Evolutionary conservation across 75 land plant genomes (phyloP).

Genomic region (Cupressus sempervirens): DNA sequence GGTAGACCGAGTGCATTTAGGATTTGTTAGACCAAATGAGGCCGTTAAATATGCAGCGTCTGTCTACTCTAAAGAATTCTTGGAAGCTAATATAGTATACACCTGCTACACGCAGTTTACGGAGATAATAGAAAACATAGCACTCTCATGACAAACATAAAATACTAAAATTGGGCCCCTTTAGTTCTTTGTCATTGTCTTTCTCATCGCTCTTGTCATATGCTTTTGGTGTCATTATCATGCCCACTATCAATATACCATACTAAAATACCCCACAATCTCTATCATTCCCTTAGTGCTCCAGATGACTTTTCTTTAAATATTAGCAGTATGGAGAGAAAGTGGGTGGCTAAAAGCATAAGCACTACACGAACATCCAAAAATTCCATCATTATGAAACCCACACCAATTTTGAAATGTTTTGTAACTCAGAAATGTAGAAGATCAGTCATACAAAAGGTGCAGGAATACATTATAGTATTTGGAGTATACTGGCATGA

Average conservation of each 20-base stretch:
- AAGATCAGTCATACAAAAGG: background rate
- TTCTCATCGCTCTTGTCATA: background rate
- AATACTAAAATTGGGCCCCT: background rate
- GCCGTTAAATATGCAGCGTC: no score
- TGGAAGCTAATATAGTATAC: no score
- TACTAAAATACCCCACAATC: background rate
- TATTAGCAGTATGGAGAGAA: background rate
- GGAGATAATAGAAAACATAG: no score
- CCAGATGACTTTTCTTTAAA: background rate
- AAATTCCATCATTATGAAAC: background rate
- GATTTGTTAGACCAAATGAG: no score
- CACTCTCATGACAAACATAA: no score
- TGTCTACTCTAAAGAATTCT: no score
- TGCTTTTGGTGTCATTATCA: background rate
- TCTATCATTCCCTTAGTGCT: background rate
- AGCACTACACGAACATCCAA: constrained; percentile 3
- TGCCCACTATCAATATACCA: background rate
- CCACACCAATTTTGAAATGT: background rate
- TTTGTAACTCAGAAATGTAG: background rate
- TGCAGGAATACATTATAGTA: background rate
- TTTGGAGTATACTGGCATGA: background rate
- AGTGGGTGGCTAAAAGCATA: background rate
- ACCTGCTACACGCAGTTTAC: no score
- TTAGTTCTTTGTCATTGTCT: background rate
- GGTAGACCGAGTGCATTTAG: no score